Conservation (phyloP, 1,284 basidiomycete species). For the Stereum hirsutum region DNA sequence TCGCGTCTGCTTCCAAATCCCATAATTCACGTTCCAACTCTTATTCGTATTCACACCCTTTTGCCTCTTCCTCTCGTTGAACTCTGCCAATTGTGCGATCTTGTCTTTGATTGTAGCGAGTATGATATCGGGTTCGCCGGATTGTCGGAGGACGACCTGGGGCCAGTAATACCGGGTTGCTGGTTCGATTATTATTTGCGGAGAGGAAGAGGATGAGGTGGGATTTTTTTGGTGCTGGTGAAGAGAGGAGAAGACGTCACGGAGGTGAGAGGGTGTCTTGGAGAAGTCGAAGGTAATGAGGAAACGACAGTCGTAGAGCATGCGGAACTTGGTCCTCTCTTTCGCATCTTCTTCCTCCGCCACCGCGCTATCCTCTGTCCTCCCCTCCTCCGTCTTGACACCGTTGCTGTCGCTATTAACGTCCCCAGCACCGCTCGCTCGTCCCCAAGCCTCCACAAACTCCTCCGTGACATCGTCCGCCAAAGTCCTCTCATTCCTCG, state of each 20-base stretch:
- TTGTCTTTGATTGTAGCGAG: no score
- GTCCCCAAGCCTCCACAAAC: conserved; percentile 1
- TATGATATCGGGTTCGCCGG: no score
- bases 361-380: not conserved
- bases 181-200: not conserved
- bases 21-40: no score
- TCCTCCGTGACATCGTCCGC: conserved; percentile 2
- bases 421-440: not conserved
- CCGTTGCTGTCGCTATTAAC: not conserved
- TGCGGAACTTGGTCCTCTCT: conserved; percentile 16
- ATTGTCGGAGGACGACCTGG: conserved; percentile 11
- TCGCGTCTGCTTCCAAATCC: no score
- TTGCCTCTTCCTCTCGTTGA: no score
- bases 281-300: conserved; percentile 34
- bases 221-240: no score
- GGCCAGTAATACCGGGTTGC: conserved; percentile 25
- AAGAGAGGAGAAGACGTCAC: conserved; percentile 3
- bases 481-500: no score
- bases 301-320: conserved; percentile 55
- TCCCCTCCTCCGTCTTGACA: not conserved
- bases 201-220: no score
- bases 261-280: conserved; percentile 25
- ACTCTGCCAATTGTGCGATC: no score
- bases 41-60: no score
- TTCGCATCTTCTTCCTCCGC: not conserved